phyloP scores from a whole-genome alignment of 495 filamentous ascomycete species.

The Articulospora tetracladia region DNA sequence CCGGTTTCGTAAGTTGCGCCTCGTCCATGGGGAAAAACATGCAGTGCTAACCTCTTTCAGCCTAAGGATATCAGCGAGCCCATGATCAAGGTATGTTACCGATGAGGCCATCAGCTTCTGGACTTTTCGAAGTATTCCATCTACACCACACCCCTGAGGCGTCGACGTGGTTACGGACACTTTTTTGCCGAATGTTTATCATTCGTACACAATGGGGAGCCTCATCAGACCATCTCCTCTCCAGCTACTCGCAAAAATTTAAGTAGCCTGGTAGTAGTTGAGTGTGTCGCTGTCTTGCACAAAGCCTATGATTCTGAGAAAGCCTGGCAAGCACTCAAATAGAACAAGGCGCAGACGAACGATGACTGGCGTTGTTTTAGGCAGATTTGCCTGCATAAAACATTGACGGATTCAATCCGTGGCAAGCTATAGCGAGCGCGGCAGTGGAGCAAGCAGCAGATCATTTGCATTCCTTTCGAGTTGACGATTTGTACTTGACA shows the following conservation, averaged over 20 bases:
- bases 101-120: conserved; percentile 46
- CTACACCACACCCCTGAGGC: conserved; percentile 17
- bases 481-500: background rate
- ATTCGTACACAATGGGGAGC: conserved; percentile 13
- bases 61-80: conserved; percentile 90
- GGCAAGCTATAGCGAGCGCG: conserved; percentile 57
- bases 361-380: conserved; percentile 21
- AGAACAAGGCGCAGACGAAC: conserved; percentile 27
- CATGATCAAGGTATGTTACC: conserved; percentile 99
- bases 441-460: conserved; percentile 47
- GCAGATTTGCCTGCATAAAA: background rate
- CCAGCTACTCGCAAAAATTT: conserved; percentile 21
- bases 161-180: conserved; percentile 16
- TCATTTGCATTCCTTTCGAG: conserved; percentile 9
- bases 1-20: conserved; percentile 81
- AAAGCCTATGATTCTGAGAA: conserved; percentile 31
- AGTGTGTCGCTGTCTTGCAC: conserved; percentile 41
- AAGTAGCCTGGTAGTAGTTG: conserved; percentile 36
- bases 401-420: background rate
- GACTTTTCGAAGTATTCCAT: conserved; percentile 46
- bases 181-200: conserved; percentile 10
- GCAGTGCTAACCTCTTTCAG: conserved; percentile 39
- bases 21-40: background rate
- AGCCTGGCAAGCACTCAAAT: conserved; percentile 50
- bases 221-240: conserved; percentile 38